Evolutionary conservation across 345 rosid species (phyloP), one percentile per base, ranked within the genome.

Genomic region (Brassica carinata): DNA sequence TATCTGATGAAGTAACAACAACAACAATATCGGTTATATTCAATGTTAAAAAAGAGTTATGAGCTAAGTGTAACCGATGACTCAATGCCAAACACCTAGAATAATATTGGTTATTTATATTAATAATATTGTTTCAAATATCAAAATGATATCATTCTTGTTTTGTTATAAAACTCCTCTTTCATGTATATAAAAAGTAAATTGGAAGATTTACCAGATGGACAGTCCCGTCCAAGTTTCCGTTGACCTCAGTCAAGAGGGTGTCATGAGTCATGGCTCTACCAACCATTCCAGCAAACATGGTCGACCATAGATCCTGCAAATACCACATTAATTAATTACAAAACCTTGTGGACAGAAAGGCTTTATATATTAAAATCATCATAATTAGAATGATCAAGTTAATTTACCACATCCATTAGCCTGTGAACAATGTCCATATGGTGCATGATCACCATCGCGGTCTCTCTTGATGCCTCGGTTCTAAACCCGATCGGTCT

Each of bases 381-480:
- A 63, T 68, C 18, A 59, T 55, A 71, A 71, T 65, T 9, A 40
- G 80, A 30, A 26, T 71, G 30, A 51, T 38, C 13, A 26, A 10
- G 19, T 2, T 33, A 18, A 31, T 3, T 67, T 77, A 96, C 99
- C 90, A 73, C 86, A 75, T 87, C 91, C 99, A 96, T 91, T 34
- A 96, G 92, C 75, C 89, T 88, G 83, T 87, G 89, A 58, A 94
- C 92, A 8, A 96, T 86, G 81, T 66, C 83, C 48, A 80, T 84
- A 82, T 83, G 94, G 80, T 85, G 85, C 98, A 94, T 91, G 63
- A 84, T 86, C 8, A 96, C 97, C 14, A 88, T 80, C 4, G 83
- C 82, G 15, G 89, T 87, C 73, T 87, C 97, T 64, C 82, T 84
- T 0, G 99, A 92, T 13, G 96, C 98, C 84, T 96, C 99, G n/a